phyloP scores from a whole-genome alignment of 805 yeast species.

The Komagataella ulmi region DNA sequence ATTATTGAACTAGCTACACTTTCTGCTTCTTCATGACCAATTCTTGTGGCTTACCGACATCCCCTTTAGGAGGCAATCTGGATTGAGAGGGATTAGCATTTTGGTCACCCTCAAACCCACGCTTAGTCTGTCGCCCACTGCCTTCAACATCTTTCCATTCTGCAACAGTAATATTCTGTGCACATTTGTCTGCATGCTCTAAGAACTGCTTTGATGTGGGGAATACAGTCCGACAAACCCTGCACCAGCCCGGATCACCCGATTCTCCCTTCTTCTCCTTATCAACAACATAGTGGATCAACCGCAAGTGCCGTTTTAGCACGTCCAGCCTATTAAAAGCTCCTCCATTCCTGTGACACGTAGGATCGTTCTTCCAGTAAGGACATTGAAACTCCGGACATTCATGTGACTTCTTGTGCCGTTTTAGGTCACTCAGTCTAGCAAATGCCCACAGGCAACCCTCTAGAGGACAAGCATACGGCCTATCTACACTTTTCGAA shows the following conservation, averaged over 20 bases:
- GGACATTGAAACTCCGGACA: conserved; percentile 63
- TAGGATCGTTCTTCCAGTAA: conserved; percentile 52
- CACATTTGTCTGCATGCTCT: conserved; percentile 54
- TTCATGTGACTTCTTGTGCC: conserved; percentile 55
- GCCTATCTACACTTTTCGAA: conserved; percentile 1
- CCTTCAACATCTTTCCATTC: conserved; percentile 1
- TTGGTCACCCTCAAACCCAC: not conserved
- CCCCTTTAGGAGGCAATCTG: not conserved
- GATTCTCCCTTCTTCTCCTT: conserved; percentile 12
- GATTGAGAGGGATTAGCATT: not conserved
- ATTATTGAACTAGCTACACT: not conserved
- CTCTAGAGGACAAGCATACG: conserved; percentile 1
- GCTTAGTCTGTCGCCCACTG: not conserved
- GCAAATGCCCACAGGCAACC: conserved; percentile 45
- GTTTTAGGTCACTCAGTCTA: conserved; percentile 52
- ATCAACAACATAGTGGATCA: conserved; percentile 54
- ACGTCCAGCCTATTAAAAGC: conserved; percentile 66
- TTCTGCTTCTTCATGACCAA: not conserved
- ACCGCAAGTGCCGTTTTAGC: conserved; percentile 53
- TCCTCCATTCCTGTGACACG: conserved; percentile 69
- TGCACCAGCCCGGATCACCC: conserved; percentile 52
- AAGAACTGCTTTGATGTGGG: conserved; percentile 40
- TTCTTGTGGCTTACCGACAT: not conserved
- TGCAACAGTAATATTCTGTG: conserved; percentile 11
- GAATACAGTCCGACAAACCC: conserved; percentile 48